phyloP scores from a whole-genome alignment of 345 rosid species.

The Heritiera fomes region DNA sequence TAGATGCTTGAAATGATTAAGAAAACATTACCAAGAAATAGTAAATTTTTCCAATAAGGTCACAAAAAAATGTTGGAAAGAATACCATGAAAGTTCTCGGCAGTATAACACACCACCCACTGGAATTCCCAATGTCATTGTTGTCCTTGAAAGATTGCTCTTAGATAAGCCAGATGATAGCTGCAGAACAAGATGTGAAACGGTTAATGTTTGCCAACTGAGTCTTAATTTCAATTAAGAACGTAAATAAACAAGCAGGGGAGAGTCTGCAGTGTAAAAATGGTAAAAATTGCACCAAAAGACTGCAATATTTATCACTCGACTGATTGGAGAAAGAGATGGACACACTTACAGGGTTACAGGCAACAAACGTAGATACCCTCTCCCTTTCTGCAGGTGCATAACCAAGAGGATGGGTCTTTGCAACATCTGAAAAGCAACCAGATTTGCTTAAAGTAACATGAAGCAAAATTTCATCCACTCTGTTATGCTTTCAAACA shows the following conservation, averaged over 20 bases:
- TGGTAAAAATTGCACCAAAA: conserved; percentile 3
- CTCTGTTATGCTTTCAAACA: background rate
- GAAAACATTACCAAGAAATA: background rate
- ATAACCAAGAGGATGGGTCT: conserved; percentile 28
- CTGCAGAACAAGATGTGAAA: conserved; percentile 36
- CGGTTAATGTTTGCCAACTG: background rate
- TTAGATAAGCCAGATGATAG: conserved; percentile 35
- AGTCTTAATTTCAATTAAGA: conserved; percentile 1
- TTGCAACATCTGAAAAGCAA: conserved; percentile 51
- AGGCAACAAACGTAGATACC: conserved; percentile 31
- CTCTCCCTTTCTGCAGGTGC: conserved; percentile 36
- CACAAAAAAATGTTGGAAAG: background rate
- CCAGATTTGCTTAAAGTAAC: conserved; percentile 3
- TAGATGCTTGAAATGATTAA: conserved; percentile 1
- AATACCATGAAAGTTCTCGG: conserved; percentile 41
- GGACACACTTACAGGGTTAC: conserved; percentile 44
- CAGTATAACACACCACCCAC: conserved; percentile 33
- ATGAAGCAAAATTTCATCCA: background rate
- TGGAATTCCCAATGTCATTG: conserved; percentile 38
- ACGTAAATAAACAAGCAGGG: background rate
- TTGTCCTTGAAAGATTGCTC: conserved; percentile 37
- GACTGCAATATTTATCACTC: conserved; percentile 11
- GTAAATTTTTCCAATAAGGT: background rate
- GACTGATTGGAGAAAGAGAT: background rate
- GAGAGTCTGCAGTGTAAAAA: background rate